A percentile compares a stretch with the other conserved stretches of the same genome.
Conservation (phyloP, 2,329 filamentous ascomycete species). For the Lecanosticta acicola region DNA sequence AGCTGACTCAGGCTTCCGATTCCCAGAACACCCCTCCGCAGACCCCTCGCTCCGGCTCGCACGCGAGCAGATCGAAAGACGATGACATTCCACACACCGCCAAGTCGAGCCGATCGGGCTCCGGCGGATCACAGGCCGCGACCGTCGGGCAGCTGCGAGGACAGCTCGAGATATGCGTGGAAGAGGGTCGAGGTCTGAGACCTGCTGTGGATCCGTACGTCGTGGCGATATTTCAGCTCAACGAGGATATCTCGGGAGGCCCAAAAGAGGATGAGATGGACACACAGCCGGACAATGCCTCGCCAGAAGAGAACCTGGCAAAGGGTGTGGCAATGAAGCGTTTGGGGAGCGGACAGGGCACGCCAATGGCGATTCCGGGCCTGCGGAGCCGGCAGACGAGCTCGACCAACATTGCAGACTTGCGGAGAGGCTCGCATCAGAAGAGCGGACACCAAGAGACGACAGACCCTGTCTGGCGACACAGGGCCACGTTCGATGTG, state of each 20-base stretch:
- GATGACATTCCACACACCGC: slow-evolving; percentile 30
- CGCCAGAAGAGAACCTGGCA: slow-evolving; percentile 50
- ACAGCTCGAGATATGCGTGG: slow-evolving; percentile 82
- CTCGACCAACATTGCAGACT: slow-evolving; percentile 75
- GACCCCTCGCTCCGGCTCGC: slow-evolving; percentile 79
- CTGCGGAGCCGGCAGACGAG: slow-evolving; percentile 94
- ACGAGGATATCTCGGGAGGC: slow-evolving; percentile 88
- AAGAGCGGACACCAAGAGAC: slow-evolving; percentile 57
- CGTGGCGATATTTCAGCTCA: slow-evolving; percentile 93
- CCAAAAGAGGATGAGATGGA: slow-evolving; percentile 58
- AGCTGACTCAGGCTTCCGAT: slow-evolving; percentile 73
- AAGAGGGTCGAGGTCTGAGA: slow-evolving; percentile 74
- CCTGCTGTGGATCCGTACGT: slow-evolving; percentile 88
- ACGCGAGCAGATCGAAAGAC: slow-evolving; percentile 45
- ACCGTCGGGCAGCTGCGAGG: slow-evolving; percentile 71
- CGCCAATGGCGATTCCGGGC: slow-evolving; percentile 84
- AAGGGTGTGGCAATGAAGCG: slow-evolving; percentile 46
- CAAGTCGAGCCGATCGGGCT: slow-evolving; percentile 32
- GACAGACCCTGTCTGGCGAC: slow-evolving; percentile 90
- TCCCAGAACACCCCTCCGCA: slow-evolving; percentile 88
- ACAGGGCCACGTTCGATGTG: slow-evolving; percentile 91
- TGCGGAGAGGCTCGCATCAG: slow-evolving; percentile 36
- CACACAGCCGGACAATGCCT: slow-evolving; percentile 23
- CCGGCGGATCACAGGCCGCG: slow-evolving; percentile 36
- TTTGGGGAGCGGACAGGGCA: slow-evolving; percentile 72